phyloP scores from a whole-genome alignment of 805 yeast species.

The Ogataea neopini region DNA sequence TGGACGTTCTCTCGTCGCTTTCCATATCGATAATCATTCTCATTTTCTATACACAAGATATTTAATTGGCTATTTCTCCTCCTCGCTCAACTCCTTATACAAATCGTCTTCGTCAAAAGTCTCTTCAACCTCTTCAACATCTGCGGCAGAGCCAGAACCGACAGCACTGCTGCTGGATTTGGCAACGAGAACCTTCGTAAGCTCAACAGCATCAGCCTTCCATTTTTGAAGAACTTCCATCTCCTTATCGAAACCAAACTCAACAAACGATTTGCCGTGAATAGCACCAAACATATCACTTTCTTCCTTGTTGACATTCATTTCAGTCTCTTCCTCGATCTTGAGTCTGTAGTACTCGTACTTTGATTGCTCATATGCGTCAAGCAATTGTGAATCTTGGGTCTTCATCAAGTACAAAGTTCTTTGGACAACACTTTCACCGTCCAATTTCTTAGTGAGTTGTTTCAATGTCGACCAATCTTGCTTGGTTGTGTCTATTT shows the following conservation, averaged over 20 bases:
- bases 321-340: conserved; percentile 78
- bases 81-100: conserved; percentile 18
- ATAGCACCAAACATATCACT: conserved; percentile 82
- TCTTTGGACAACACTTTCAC: conserved; percentile 85
- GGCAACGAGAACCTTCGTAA: conserved; percentile 58
- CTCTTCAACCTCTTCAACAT: conserved; percentile 23
- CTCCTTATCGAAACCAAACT: conserved; percentile 70
- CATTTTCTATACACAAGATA: conserved; percentile 1
- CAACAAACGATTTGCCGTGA: conserved; percentile 60
- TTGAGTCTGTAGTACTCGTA: conserved; percentile 85
- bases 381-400: conserved; percentile 41
- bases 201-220: conserved; percentile 67
- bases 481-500: conserved; percentile 44
- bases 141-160: conserved; percentile 27
- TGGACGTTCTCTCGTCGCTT: not conserved
- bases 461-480: conserved; percentile 87
- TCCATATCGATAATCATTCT: too few relatives aligned
- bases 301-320: conserved; percentile 76
- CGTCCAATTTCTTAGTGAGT: conserved; percentile 72
- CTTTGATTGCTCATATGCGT: conserved; percentile 84
- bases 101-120: conserved; percentile 27
- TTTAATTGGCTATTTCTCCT: not conserved
- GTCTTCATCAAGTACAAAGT: conserved; percentile 54
- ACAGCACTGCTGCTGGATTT: conserved; percentile 34
- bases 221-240: conserved; percentile 70